Base-by-base conservation (phyloP, 2,329 filamentous ascomycete genomes). In the Trichoderma sp. region DNA sequence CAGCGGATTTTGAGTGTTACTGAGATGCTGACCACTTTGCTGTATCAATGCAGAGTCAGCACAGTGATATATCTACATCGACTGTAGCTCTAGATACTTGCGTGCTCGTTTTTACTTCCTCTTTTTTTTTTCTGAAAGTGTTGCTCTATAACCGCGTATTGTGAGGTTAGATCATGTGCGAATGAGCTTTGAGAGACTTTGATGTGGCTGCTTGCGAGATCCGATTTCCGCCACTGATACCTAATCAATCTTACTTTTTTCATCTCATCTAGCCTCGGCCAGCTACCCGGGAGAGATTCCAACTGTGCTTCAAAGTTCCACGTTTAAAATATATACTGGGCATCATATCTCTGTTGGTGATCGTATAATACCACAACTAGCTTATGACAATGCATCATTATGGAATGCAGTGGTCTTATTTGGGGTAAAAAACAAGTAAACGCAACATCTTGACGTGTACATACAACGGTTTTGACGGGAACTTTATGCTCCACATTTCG, bases 401-500 rank as follows among this genome's bases (percentile, higher is more conserved):
- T 49, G 46, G 10, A 5, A 49, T 49, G 21, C 18, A 24, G 46
- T 10, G 5, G 46, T 11, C n/a, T 5, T 49, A 11, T 49, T 49
- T 24, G 10, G 46, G 46, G 7, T 24, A 24, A 11, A 10, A 49
- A 13, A 2, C 46, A 24, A 24, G 21, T 8, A 49, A 43, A n/a
- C 10, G 3, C 21, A 24, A 3, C 46, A 11, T 49, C 21, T 24
- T 49, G 18, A 49, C 21, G 46, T 49, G n/a, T 55, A 18, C 28
- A 51, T 8, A 10, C 5, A 5, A 13, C 18, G 32, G n/a, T 14
- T 10, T 60, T 30, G n/a, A 60, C 26, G 39, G 56, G 46, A 58
- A 66, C 52, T 49, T 10, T 66, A 28, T 34, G 37, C 65, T 43
- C 65, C 55, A 59, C 60, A 34, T 30, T 51, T 64, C 34, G 32